phyloP scores from a whole-genome alignment of 2,329 filamentous ascomycete genomes.

The Coniochaeta ligniaria region DNA sequence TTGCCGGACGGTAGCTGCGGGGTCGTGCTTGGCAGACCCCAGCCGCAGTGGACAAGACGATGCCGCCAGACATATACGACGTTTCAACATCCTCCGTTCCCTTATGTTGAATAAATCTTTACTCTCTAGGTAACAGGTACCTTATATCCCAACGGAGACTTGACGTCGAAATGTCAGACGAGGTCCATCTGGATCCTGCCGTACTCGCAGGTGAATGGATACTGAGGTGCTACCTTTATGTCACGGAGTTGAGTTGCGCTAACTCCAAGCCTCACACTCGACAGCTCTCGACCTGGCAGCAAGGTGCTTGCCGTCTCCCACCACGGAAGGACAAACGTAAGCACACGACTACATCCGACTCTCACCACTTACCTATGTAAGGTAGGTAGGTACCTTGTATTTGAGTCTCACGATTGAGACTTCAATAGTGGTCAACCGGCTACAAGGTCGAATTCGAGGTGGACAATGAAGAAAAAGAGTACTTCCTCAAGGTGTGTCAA shows the following conservation, averaged over 20 bases:
- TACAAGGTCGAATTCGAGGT: constrained; percentile 1
- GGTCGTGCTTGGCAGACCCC: background rate
- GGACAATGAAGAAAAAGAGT: background rate
- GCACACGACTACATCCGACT: background rate
- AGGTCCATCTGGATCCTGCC: background rate
- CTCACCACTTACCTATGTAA: too few relatives aligned
- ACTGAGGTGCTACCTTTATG: too few relatives aligned
- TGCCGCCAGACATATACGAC: background rate
- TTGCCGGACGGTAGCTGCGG: background rate
- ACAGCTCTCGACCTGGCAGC: background rate
- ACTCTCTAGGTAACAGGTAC: too few relatives aligned
- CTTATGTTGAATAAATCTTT: background rate
- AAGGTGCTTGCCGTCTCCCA: background rate
- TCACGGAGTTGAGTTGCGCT: background rate
- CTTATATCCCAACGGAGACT: background rate
- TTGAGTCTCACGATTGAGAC: background rate
- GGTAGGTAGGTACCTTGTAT: too few relatives aligned
- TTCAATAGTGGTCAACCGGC: background rate
- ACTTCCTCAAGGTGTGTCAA: background rate
- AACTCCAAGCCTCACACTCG: background rate
- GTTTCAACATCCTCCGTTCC: background rate
- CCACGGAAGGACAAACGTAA: background rate
- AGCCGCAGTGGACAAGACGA: background rate
- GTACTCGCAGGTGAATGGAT: background rate
- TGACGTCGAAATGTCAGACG: background rate